phyloP scores from a whole-genome alignment of 176 grass and related monocot genomes.

The Echinochloa phyllopogon region DNA sequence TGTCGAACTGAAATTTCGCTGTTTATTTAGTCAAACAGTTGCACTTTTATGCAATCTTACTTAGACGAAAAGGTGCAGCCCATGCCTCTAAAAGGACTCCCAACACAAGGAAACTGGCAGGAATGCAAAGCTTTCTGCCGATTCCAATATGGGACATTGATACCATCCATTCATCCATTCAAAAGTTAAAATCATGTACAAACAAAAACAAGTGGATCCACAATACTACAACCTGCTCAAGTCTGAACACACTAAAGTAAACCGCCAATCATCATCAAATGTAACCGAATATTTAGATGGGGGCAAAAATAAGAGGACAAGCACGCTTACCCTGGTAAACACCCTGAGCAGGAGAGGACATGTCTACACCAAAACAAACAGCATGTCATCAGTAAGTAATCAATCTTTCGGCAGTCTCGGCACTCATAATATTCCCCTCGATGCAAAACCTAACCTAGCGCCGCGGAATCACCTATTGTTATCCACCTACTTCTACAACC shows the following conservation, averaged over 20 bases:
- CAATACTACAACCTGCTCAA: background rate
- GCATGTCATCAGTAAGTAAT: constrained; percentile 10
- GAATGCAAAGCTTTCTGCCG: background rate
- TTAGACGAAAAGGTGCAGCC: background rate
- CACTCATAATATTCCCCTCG: background rate
- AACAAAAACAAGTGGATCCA: background rate
- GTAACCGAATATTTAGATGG: background rate
- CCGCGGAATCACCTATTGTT: background rate
- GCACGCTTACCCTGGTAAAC: constrained; percentile 73
- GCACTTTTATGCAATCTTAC: background rate
- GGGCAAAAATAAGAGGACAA: background rate
- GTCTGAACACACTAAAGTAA: background rate
- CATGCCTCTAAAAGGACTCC: background rate
- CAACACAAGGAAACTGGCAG: background rate
- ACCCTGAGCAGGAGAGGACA: constrained; percentile 94
- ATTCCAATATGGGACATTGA: background rate
- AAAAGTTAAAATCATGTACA: background rate
- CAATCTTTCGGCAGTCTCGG: background rate
- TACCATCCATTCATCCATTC: background rate
- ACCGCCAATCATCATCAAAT: background rate
- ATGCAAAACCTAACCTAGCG: constrained; percentile 18
- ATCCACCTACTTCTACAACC: background rate
- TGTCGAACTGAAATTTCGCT: background rate
- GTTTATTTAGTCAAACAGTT: background rate
- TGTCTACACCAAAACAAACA: constrained; percentile 60